Evolutionary conservation across 2,329 filamentous ascomycete genomes (phyloP), one percentile per base, ranked within the genome.

Genomic region (Trichoderma citrinoviride): DNA sequence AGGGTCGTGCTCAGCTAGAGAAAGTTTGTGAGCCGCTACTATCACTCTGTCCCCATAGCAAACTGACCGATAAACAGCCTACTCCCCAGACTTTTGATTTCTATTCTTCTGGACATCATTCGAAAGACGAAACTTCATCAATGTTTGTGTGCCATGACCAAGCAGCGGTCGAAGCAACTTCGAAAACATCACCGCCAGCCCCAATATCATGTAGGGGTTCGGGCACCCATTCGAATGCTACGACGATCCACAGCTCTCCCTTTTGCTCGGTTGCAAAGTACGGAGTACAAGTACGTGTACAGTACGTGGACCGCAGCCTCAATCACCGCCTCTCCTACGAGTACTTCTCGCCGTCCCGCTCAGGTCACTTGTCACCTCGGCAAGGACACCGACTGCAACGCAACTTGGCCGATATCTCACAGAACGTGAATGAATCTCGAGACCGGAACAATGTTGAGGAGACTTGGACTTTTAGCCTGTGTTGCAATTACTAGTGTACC

Each of bases 21-120:
- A 47, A 43, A 17, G n/a, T 50, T 61, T 43, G 49, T 21, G 41
- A 40, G 56, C 29, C 7, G 21, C 19, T n/a, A 37, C 33, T 14
- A 14, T 14, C 33, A 37, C 33, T 12, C 33, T 14, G 33, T 49
- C 23, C 43, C 56, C 56, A 60, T 47, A 17, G 21, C 33, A 49
- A 60, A 60, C 44, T 46, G n/a, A 46, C 29, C 56, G 56, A 49
- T 47, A 60, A 60, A 49, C 56, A 49, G 56, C 56, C 29, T 60
- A 61, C 49, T 23, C 49, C 58, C 58, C 58, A 41, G 40, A 46
- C 19, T 21, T 61, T 23, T 43, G 33, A 12, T 14, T 21, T 7
- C 5, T 23, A 17, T 29, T 7, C 17, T 27, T 52, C 33, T 8
- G 1, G 14, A 12, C 1, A n/a, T n/a, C 17, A 33, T 21, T 8